Evolutionary conservation across 805 yeast species (phyloP), one percentile per base, ranked within the genome.

Genomic region (Tanozyma kutaoensis): DNA sequence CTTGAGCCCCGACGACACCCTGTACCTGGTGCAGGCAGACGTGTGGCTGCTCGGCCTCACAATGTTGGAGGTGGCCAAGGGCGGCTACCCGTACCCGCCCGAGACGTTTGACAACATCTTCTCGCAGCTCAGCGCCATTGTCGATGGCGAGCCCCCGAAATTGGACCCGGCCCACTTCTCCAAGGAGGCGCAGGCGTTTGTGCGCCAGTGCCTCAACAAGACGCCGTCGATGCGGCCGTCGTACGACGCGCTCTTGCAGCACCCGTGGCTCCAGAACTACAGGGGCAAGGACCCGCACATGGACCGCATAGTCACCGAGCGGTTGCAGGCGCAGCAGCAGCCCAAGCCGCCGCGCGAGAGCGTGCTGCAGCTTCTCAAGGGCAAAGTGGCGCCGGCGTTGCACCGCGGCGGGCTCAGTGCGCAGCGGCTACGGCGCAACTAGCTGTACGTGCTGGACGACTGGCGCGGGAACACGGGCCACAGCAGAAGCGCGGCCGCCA

Each of bases 181-280:
- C 2, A 48, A 60, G n/a, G 77, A 76, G 27, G 97, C 96, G 0
- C 76, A 72, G 40, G 71, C 74, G 36, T 91, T 91, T 50, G 93
- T 88, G 8, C 61, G 62, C 9, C 65, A 70, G 32, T 80, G 91
- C 52, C 58, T 91, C 30, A 74, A 75, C 41, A 91, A 88, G 53
- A 68, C 69, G 29, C 94, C 98, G 1, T 69, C 70, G 16, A 57
- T 69, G 33, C 69, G 98, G 39, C 95, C 96, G 12, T 69, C 75
- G 3, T 91, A 91, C 48, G 68, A 72, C 2, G 67, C 76, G 28
- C 63, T 91, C 30, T 55, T 86, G 28, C 59, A 68, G 20, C 93
- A 82, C 46, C 91, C 91, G 3, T 91, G 98, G 97, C 55, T 91
- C n/a, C n/a, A n/a, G n/a, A n/a, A n/a, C n/a, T n/a, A n/a, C n/a